Evolutionary conservation across 805 yeast genomes (phyloP).

Genomic region (Zygosaccharomyces gambellarensis): DNA sequence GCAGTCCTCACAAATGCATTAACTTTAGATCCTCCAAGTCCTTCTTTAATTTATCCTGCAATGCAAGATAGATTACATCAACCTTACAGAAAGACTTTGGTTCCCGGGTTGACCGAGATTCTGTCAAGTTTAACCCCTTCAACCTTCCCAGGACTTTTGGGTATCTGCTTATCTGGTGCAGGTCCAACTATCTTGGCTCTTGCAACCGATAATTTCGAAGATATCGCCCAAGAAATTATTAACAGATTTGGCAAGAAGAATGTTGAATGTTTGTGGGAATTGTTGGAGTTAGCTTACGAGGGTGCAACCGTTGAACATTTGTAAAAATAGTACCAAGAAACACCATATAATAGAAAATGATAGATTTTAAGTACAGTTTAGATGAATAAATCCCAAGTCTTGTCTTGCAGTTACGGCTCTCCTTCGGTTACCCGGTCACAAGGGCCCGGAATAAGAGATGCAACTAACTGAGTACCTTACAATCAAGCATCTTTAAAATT

Average conservation of each 20-base stretch:
- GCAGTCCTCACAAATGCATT: slow-evolving; percentile 91
- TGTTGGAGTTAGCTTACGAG: slow-evolving; percentile 80
- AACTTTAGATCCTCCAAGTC: slow-evolving; percentile 76
- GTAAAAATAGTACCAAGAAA: not conserved
- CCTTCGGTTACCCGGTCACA: not conserved
- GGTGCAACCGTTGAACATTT: slow-evolving; percentile 59
- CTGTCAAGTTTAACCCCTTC: slow-evolving; percentile 75
- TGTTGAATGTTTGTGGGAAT: slow-evolving; percentile 75
- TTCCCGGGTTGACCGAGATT: slow-evolving; percentile 86
- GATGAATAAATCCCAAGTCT: not conserved
- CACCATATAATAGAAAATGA: not conserved
- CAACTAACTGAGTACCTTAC: not conserved
- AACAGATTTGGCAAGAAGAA: slow-evolving; percentile 58
- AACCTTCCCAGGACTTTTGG: slow-evolving; percentile 78
- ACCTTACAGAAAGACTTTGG: slow-evolving; percentile 87
- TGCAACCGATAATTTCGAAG: slow-evolving; percentile 84
- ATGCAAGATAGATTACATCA: slow-evolving; percentile 98
- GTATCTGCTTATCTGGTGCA: slow-evolving; percentile 95
- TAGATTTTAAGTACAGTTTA: not conserved
- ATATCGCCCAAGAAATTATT: slow-evolving; percentile 73
- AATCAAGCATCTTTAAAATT: not conserved
- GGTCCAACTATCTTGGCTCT: slow-evolving; percentile 95
- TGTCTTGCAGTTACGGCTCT: not conserved
- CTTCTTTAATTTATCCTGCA: slow-evolving; percentile 80
- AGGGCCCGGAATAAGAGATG: not conserved